Evolutionary conservation across 257 asterid genomes (phyloP).

Genomic region (Nicotiana paniculata): DNA sequence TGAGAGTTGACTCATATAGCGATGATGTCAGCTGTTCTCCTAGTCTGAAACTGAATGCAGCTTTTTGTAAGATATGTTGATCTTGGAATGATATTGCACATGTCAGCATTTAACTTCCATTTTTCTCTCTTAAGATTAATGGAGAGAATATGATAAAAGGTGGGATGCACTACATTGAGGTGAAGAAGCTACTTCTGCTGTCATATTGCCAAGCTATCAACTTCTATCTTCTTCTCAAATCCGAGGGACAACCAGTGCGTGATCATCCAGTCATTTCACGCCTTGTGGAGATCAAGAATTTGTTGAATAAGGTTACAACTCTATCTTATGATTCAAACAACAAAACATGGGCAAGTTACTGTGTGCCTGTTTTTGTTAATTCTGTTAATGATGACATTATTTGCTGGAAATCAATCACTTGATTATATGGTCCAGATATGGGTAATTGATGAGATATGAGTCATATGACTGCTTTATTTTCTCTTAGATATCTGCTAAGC

Average conservation of each 20-base stretch:
- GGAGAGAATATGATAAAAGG: conserved; percentile 42
- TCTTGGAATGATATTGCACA: not conserved
- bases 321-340: not conserved
- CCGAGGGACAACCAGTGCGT: conserved; percentile 88
- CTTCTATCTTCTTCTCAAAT: conserved; percentile 88
- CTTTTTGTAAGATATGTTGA: not conserved
- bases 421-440: not conserved
- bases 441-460: not conserved
- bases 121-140: conserved; percentile 40
- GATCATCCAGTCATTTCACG: conserved; percentile 95
- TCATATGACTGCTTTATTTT: not conserved
- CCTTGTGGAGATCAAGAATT: conserved; percentile 75
- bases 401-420: not conserved
- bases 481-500: not conserved
- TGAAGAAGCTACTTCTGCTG: conserved; percentile 70
- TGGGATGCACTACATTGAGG: conserved; percentile 60
- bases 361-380: not conserved
- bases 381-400: not conserved
- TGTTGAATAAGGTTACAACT: conserved; percentile 72
- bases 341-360: not conserved
- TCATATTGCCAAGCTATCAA: conserved; percentile 90
- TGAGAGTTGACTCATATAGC: not conserved
- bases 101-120: conserved; percentile 1
- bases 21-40: not conserved
- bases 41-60: not conserved